phyloP scores from a whole-genome alignment of 192 early-diverging fungal genomes.

The Irineochytrium annulatum region DNA sequence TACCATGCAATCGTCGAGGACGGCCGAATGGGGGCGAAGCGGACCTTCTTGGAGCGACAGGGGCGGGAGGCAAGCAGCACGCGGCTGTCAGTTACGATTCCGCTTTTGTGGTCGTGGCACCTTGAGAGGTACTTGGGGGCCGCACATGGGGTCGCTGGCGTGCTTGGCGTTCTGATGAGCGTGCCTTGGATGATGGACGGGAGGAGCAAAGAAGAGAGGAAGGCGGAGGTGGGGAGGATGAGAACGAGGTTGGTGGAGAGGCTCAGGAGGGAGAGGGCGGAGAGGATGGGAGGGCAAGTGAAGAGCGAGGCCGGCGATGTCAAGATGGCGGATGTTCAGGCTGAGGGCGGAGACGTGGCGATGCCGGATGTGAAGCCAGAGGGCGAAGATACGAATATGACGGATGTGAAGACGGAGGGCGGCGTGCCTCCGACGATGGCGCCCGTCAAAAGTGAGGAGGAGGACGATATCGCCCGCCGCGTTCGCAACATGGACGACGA shows the following conservation, averaged over 20 bases:
- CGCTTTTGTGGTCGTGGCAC: constrained; percentile 20
- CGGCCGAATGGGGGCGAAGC: constrained; percentile 6
- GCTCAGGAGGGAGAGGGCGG: not conserved
- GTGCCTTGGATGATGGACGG: not conserved
- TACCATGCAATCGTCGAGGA: constrained; percentile 4
- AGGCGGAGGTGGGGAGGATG: not conserved
- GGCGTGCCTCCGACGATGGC: no score
- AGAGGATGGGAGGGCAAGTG: not conserved
- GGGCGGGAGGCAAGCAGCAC: not conserved
- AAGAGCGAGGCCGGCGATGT: not conserved
- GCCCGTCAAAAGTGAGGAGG: no score
- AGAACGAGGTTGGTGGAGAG: not conserved
- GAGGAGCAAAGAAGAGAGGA: constrained; percentile 1
- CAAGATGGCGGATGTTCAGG: not conserved
- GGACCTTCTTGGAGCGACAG: not conserved
- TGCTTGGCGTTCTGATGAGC: not conserved
- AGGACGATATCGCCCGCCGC: no score
- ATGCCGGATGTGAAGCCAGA: not conserved
- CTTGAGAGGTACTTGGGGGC: constrained; percentile 23
- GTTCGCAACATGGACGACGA: not conserved
- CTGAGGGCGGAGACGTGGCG: not conserved
- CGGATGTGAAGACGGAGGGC: not conserved
- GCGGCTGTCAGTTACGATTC: not conserved
- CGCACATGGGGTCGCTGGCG: constrained; percentile 22
- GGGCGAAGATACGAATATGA: not conserved